A percentile compares a stretch with the other conserved stretches of the same genome.
These are phyloP conservation scores for Lachnellula suecica DNA, from an alignment of 2,329 filamentous ascomycete genomes.

Conservation along the genomic window DNA sequence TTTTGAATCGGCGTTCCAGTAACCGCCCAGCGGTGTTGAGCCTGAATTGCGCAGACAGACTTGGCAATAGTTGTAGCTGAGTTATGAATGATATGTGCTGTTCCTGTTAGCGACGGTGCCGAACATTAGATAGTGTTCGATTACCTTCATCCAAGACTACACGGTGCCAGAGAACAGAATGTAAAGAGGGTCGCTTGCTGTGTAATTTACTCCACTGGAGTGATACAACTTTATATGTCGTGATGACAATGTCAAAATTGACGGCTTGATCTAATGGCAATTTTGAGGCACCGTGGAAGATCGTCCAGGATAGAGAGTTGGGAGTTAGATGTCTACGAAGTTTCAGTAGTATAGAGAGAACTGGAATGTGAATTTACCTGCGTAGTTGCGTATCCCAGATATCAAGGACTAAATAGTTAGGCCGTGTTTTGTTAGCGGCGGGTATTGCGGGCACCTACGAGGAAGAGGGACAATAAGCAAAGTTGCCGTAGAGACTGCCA, in stretches of 20 bases:
- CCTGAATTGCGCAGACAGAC: constrained; percentile 40
- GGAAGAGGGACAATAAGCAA: constrained; percentile 17
- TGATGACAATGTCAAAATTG: constrained; percentile 41
- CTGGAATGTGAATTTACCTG: constrained; percentile 7
- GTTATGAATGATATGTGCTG: constrained; percentile 52
- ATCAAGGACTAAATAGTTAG: constrained; percentile 12
- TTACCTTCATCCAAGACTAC: constrained; percentile 47
- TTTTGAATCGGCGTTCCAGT: constrained; percentile 31
- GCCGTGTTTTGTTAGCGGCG: not conserved
- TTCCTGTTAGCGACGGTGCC: not conserved
- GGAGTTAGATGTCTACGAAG: constrained; percentile 6
- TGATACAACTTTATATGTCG: constrained; percentile 47
- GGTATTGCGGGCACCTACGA: constrained; percentile 4
- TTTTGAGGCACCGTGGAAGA: constrained; percentile 17
- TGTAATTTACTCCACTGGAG: constrained; percentile 15
- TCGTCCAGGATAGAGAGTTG: not conserved
- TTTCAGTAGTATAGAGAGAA: not conserved
- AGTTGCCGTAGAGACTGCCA: constrained; percentile 6
- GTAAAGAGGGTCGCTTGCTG: constrained; percentile 21
- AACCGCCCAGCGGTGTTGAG: constrained; percentile 38
- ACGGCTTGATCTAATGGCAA: not conserved
- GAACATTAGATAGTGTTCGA: not conserved
- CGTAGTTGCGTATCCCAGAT: constrained; percentile 16
- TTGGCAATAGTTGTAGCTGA: constrained; percentile 43
- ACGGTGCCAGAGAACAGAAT: constrained; percentile 40